phyloP scores from a whole-genome alignment of 2,329 filamentous ascomycete genomes.

The Penicillium sp. region DNA sequence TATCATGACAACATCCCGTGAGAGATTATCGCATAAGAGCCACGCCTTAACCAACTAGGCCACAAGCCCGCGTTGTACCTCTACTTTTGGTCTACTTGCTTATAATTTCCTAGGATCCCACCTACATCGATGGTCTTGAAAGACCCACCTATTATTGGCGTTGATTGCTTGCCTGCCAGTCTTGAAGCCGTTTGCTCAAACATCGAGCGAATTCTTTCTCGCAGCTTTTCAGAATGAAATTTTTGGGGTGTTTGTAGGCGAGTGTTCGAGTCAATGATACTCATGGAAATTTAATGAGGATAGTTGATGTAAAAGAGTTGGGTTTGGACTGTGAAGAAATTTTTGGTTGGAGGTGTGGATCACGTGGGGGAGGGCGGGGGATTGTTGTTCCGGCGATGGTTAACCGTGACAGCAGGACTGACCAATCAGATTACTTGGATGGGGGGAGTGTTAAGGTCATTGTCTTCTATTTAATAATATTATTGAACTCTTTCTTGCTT shows the following conservation, averaged over 20 bases:
- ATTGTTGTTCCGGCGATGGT: not conserved
- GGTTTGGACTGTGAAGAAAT: not conserved
- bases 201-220: not conserved
- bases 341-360: conserved; percentile 3
- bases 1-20: conserved; percentile 6
- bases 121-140: not conserved
- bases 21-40: conserved; percentile 9
- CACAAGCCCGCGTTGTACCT: conserved; percentile 14
- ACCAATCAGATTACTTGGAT: not conserved
- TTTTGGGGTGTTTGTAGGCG: not conserved
- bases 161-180: not conserved
- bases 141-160: not conserved
- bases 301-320: not conserved
- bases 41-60: conserved; percentile 15
- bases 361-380: not conserved
- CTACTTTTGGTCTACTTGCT: not conserved
- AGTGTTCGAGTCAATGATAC: not conserved
- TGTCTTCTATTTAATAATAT: no score
- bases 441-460: not conserved
- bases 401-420: not conserved
- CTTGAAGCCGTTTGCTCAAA: not conserved
- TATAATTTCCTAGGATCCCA: not conserved
- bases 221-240: not conserved
- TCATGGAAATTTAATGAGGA: not conserved
- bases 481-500: not conserved